phyloP scores from a whole-genome alignment of 2,329 filamentous ascomycete species.

The Botrytis elliptica region DNA sequence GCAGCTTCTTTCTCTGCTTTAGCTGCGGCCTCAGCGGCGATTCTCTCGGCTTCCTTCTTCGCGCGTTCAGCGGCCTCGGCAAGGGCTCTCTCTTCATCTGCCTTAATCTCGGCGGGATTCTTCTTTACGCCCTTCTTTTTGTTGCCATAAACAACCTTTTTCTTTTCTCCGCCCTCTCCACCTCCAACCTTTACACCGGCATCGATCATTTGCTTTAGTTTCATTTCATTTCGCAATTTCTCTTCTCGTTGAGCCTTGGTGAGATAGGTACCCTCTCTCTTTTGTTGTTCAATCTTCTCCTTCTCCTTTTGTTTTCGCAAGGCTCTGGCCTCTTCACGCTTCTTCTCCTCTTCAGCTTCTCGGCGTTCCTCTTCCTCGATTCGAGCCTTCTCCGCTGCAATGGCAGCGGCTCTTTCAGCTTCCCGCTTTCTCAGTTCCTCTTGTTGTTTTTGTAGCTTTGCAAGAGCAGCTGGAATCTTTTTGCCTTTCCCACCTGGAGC shows the following conservation, averaged over 20 bases:
- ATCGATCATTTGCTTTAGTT: slow-evolving; percentile 81
- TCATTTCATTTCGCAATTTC: slow-evolving; percentile 74
- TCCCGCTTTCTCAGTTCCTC: slow-evolving; percentile 67
- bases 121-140: slow-evolving; percentile 70
- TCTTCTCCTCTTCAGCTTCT: slow-evolving; percentile 66
- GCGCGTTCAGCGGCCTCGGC: slow-evolving; percentile 77
- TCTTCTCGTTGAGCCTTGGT: slow-evolving; percentile 84
- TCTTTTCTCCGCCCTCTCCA: slow-evolving; percentile 51
- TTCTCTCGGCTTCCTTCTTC: slow-evolving; percentile 64
- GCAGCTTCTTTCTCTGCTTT: slow-evolving; percentile 59
- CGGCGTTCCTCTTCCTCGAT: slow-evolving; percentile 64
- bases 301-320: slow-evolving; percentile 84
- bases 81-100: slow-evolving; percentile 75
- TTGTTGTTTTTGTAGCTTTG: slow-evolving; percentile 76
- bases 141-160: slow-evolving; percentile 71
- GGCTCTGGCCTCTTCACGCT: slow-evolving; percentile 69
- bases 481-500: slow-evolving; percentile 72
- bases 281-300: slow-evolving; percentile 81
- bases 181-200: slow-evolving; percentile 72
- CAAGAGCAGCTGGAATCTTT: slow-evolving; percentile 77
- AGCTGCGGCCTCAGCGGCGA: slow-evolving; percentile 59
- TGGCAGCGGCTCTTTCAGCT: slow-evolving; percentile 59
- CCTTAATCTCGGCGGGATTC: slow-evolving; percentile 51
- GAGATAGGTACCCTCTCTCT: slow-evolving; percentile 83
- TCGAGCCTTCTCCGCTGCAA: slow-evolving; percentile 63